These are phyloP conservation scores for Podospora pseudocomata DNA, from an alignment of 495 filamentous ascomycete species.

Conservation along the genomic window DNA sequence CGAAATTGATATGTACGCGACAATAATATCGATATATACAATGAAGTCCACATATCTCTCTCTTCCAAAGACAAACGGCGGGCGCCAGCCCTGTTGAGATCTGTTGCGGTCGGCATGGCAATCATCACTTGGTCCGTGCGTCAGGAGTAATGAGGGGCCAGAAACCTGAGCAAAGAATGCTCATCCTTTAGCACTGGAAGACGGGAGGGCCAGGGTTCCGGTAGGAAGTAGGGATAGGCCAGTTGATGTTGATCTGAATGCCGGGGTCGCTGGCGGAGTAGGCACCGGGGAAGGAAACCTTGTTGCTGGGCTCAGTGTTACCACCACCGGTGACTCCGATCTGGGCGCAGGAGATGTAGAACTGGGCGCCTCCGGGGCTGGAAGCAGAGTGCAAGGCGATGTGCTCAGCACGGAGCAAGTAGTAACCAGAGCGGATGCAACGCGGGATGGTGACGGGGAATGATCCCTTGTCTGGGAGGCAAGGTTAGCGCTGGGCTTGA, in stretches of 20 bases:
- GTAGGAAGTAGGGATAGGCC: conserved; percentile 40
- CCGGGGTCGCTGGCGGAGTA: conserved; percentile 42
- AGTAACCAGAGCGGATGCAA: conserved; percentile 50
- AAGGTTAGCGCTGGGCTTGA: not conserved
- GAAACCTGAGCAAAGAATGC: not conserved
- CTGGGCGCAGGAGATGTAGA: conserved; percentile 48
- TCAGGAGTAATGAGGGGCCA: not conserved
- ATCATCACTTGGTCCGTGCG: not conserved
- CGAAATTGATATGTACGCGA: not conserved
- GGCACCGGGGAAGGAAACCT: conserved; percentile 41
- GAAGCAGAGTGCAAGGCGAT: conserved; percentile 50
- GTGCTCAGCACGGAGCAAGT: conserved; percentile 58
- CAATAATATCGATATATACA: not conserved
- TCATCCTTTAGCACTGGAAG: conserved; percentile 27
- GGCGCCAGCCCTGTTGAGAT: not conserved
- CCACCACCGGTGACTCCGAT: conserved; percentile 40
- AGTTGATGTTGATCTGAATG: conserved; percentile 46
- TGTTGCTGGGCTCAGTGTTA: conserved; percentile 32
- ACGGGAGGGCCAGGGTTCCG: conserved; percentile 43
- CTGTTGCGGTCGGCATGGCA: not conserved
- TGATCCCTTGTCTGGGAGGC: conserved; percentile 31
- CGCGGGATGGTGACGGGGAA: conserved; percentile 42
- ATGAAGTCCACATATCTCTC: not conserved
- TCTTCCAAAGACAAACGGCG: not conserved
- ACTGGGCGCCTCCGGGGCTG: conserved; percentile 45